phyloP scores from a whole-genome alignment of 108 stramenopile genomes.

The Asterionellopsis glacialis region DNA sequence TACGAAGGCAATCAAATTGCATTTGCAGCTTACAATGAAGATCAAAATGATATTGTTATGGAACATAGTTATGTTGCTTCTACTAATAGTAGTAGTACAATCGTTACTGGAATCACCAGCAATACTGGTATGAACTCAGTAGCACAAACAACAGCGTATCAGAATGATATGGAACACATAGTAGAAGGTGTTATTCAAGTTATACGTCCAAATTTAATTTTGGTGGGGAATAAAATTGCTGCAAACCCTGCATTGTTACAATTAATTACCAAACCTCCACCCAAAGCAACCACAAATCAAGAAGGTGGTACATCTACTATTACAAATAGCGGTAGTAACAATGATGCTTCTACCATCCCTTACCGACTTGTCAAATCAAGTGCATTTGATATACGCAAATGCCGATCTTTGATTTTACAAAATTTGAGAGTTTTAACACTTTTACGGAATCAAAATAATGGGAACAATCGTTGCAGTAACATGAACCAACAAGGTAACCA shows the following conservation, averaged over 20 bases:
- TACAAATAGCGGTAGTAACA: too few species aligned
- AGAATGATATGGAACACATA: conserved; percentile 44
- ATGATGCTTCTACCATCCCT: conserved; percentile 37
- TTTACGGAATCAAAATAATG: conserved; percentile 17
- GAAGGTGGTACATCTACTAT: not conserved
- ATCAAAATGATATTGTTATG: conserved; percentile 62
- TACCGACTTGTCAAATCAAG: conserved; percentile 74
- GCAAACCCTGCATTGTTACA: conserved; percentile 38
- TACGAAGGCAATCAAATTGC: conserved; percentile 58
- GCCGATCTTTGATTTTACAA: conserved; percentile 59
- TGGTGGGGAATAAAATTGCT: conserved; percentile 46
- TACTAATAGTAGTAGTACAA: too few species aligned
- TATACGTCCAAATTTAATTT: conserved; percentile 57
- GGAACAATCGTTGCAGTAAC: not conserved
- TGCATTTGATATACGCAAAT: conserved; percentile 60
- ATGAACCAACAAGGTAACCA: not conserved
- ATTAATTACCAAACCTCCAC: conserved; percentile 29
- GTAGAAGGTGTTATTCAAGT: conserved; percentile 45
- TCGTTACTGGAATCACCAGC: too few species aligned
- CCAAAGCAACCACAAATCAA: not conserved
- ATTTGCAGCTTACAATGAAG: conserved; percentile 77
- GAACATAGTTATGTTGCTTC: conserved; percentile 37
- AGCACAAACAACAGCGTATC: too few species aligned
- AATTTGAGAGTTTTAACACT: conserved; percentile 68
- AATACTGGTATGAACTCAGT: too few species aligned